Evolutionary conservation across 495 filamentous ascomycete genomes (phyloP), one percentile per base, ranked within the genome.

Genomic region (Venustampulla echinocandica): DNA sequence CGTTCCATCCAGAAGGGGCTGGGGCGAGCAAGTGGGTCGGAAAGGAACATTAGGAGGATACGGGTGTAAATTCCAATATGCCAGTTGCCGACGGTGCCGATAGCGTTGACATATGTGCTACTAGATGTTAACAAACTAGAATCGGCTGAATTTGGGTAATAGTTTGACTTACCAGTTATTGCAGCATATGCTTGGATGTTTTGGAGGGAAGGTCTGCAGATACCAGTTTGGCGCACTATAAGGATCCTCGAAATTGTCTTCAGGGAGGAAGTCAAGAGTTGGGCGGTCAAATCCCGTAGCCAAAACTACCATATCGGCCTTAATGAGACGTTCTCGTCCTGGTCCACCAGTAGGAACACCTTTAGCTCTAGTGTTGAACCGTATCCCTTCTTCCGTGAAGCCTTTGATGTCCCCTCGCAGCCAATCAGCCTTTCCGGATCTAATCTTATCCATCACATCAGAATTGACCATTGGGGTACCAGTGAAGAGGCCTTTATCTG

Each of bases 41-140:
- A 77, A 37, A 92, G 69, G 59, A 90, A 90, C 84, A 90, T 88
- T 23, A 92, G 73, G 24, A 93, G 66, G 49, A 93, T 80, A 0
- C 87, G 69, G 0, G 87, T 92, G 63, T 90, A 92, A 45, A 94
- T 89, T 14, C 86, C 87, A 22, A 92, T 89, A 52, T 94, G 86
- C 70, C 82, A 90, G 57, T 92, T 88, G 0, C 85, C 84, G 0
- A 89, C 84, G 0, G 79, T 75, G 1, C 87, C 87, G 50, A 94
- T 90, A 1, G 81, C 86, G 46, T 83, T 80, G 28, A 89, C 69
- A 46, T 89, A 92, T 0, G 86, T 90, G 67, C 37, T 37, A 37
- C 10, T 6, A 9, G 15, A 11, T 30, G 27, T 30, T 30, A 30
- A n/a, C n/a, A 30, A n/a, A 30, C 27, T 30, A 7, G 27, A 30